Evolutionary conservation across 495 filamentous ascomycete species (phyloP), one percentile per base, ranked within the genome.

Genomic region (Parathielavia appendiculata): DNA sequence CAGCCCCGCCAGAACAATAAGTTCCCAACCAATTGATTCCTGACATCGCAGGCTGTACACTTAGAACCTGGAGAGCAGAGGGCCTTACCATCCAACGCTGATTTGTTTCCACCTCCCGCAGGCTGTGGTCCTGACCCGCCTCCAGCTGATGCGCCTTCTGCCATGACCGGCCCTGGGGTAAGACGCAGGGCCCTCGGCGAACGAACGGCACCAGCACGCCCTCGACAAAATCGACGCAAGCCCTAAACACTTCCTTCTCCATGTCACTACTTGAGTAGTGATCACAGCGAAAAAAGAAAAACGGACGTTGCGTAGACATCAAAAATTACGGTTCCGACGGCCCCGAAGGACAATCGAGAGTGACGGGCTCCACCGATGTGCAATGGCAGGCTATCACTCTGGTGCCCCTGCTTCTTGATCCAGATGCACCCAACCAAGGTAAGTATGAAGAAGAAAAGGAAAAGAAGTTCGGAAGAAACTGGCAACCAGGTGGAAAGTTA

Each of bases 291-390:
- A 71, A 69, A 70, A 60, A 40, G 35, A 71, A 71, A 69, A 70
- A 60, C 30, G 35, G 47, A 14, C 26, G 26, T 13, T 26, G 53
- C 9, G 36, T 54, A 45, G 60, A 57, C 38, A 71, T 61, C 68
- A 71, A 73, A 73, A 73, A 73, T 73, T 73, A 34, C 64, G 64
- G 65, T 67, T 65, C 56, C 59, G 61, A 71, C 69, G 70, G 67
- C 65, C 70, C 70, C 70, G 69, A 71, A 71, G 69, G 69, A 66
- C 69, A 73, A 70, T 71, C 61, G 60, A 70, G 56, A 44, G 36
- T 41, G 46, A 63, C 45, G 7, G 62, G 60, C 67, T 58, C 69
- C 69, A 54, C 26, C 69, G 68, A 63, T 66, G 70, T 71, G 68
- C 68, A 71, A 72, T 72, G 70, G 64, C 71, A 68, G 70, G 61